phyloP scores from a whole-genome alignment of 805 yeast species.

The Myxozyma neotropica region DNA sequence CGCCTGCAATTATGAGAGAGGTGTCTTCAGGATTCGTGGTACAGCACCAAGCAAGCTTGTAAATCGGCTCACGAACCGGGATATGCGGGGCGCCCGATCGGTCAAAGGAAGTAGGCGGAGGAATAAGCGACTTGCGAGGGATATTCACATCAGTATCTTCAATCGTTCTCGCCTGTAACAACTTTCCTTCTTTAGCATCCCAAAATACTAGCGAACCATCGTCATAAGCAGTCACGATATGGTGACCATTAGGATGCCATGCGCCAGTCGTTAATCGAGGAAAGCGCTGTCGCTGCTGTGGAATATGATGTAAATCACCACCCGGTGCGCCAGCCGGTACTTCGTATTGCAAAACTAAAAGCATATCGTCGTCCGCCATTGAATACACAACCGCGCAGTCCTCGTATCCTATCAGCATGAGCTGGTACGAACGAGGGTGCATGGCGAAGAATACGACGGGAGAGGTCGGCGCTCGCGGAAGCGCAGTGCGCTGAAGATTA shows the following conservation, averaged over 20 bases:
- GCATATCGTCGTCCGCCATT: constrained; percentile 56
- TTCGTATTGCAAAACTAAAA: constrained; percentile 64
- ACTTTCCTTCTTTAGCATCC: constrained; percentile 81
- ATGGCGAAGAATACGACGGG: constrained; percentile 69
- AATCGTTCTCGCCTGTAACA: constrained; percentile 72
- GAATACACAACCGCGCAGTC: constrained; percentile 71
- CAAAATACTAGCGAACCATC: constrained; percentile 89
- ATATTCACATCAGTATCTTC: constrained; percentile 65
- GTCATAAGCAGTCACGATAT: constrained; percentile 72
- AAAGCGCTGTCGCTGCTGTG: constrained; percentile 38
- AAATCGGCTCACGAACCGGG: constrained; percentile 44
- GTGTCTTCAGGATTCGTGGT: constrained; percentile 80
- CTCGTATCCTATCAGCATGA: constrained; percentile 71
- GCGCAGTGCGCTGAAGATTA: constrained; percentile 60
- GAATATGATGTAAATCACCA: constrained; percentile 50
- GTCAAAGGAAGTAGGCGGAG: neutral
- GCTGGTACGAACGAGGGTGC: constrained; percentile 89
- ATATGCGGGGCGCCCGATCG: neutral
- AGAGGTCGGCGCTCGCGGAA: constrained; percentile 47
- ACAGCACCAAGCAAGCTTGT: constrained; percentile 74
- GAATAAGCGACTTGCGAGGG: constrained; percentile 43
- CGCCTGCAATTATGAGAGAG: constrained; percentile 69
- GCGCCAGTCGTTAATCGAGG: constrained; percentile 56
- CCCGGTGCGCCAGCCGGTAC: constrained; percentile 73
- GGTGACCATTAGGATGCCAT: constrained; percentile 94